Evolutionary conservation across 352 stramenopile species (phyloP).

Genomic region (Thalassiosira delicatula): DNA sequence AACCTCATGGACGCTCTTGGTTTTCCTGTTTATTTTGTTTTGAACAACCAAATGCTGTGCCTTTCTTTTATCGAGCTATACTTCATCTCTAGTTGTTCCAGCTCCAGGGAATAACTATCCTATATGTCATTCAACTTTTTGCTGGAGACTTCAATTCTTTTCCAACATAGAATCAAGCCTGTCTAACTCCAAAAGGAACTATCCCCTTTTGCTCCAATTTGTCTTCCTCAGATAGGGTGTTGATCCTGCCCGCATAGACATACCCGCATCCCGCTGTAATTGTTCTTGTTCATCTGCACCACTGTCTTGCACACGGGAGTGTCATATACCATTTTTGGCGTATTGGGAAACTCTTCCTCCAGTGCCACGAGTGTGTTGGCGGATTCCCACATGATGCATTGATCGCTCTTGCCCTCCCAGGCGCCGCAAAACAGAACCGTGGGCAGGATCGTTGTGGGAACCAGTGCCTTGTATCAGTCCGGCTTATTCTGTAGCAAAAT

Average conservation of each 20-base stretch:
- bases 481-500: slow-evolving; percentile 60
- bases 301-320: slow-evolving; percentile 14
- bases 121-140: no score
- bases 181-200: slow-evolving; percentile 41
- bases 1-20: no score
- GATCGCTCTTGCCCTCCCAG: neutral
- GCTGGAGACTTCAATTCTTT: no score
- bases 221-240: slow-evolving; percentile 23
- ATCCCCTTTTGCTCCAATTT: neutral
- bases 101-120: no score
- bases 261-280: slow-evolving; percentile 28
- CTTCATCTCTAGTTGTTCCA: no score
- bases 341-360: slow-evolving; percentile 46
- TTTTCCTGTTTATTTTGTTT: no score
- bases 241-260: slow-evolving; percentile 41
- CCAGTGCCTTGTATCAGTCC: slow-evolving; percentile 55
- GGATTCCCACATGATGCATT: slow-evolving; percentile 49
- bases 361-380: slow-evolving; percentile 50
- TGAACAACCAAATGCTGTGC: no score
- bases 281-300: slow-evolving; percentile 22
- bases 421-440: slow-evolving; percentile 54
- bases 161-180: slow-evolving; percentile 34
- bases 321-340: slow-evolving; percentile 18
- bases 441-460: slow-evolving; percentile 56
- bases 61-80: no score